A percentile compares a stretch with the other conserved stretches of the same genome.
Conservation (phyloP, 2,329 filamentous ascomycete species). For the Penicillium sp. region DNA sequence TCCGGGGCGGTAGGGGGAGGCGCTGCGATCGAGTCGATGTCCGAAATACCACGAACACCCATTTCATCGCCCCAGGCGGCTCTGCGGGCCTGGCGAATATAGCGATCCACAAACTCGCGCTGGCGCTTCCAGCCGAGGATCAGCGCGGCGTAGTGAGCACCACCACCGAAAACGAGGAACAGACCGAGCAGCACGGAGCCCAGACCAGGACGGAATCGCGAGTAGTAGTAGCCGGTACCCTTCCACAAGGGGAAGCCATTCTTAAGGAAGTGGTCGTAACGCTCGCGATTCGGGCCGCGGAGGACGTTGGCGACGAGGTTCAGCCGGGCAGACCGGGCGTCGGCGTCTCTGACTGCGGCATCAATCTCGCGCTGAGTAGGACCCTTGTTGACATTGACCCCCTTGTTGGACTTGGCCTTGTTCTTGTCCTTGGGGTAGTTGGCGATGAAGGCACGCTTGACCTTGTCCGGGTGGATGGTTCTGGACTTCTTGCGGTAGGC, state of each 20-base stretch:
- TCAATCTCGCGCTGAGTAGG: conserved; percentile 68
- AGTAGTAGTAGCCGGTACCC: conserved; percentile 97
- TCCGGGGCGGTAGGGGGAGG: conserved; percentile 41
- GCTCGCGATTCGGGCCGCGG: conserved; percentile 66
- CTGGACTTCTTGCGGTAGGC: conserved; percentile 83
- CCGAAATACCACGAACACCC: conserved; percentile 58
- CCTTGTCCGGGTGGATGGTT: conserved; percentile 87
- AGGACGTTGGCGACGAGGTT: conserved; percentile 79
- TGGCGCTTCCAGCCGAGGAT: conserved; percentile 83
- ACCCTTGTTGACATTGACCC: conserved; percentile 58
- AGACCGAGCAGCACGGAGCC: conserved; percentile 73
- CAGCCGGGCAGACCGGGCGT: conserved; percentile 73
- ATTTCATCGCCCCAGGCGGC: conserved; percentile 82
- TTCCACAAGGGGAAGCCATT: conserved; percentile 96
- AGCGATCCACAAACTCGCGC: conserved; percentile 80
- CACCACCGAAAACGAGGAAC: conserved; percentile 74
- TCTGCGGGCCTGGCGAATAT: conserved; percentile 79
- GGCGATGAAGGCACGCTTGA: conserved; percentile 69
- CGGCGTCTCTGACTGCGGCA: conserved; percentile 68
- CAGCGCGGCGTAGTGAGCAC: conserved; percentile 74
- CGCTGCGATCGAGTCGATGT: conserved; percentile 43
- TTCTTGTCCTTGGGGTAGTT: conserved; percentile 52
- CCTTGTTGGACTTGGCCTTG: conserved; percentile 49
- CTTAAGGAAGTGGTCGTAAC: conserved; percentile 86
- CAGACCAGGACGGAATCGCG: conserved; percentile 79